Evolutionary conservation across 805 yeast species (phyloP).

Genomic region (Nakazawaea ishiwadae): DNA sequence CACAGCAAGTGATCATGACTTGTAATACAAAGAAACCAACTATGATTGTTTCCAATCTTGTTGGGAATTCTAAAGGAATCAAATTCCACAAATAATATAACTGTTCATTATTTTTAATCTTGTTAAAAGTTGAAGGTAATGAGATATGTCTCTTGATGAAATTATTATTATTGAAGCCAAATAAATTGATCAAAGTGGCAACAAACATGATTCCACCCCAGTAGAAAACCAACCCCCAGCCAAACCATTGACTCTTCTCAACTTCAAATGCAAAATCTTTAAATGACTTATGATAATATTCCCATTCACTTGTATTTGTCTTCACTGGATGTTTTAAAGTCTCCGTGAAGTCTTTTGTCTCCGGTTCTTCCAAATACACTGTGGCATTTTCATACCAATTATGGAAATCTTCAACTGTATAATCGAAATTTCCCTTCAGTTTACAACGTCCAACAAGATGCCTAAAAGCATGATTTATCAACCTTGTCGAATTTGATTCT

Average conservation of each 20-base stretch:
- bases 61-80: constrained; percentile 15
- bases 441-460: constrained; percentile 33
- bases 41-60: constrained; percentile 21
- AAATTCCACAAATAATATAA: background rate
- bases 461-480: constrained; percentile 32
- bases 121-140: constrained; percentile 5
- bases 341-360: constrained; percentile 17
- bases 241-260: constrained; percentile 32
- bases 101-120: constrained; percentile 7
- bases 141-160: constrained; percentile 7
- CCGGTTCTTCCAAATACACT: constrained; percentile 25
- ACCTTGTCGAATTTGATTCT: constrained; percentile 24
- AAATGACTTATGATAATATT: constrained; percentile 28
- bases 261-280: constrained; percentile 33
- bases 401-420: constrained; percentile 28
- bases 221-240: constrained; percentile 41
- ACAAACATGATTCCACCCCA: constrained; percentile 32
- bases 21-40: constrained; percentile 26
- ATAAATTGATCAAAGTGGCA: constrained; percentile 28
- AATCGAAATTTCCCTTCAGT: constrained; percentile 28
- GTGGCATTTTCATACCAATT: constrained; percentile 31
- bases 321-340: constrained; percentile 28
- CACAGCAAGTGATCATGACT: constrained; percentile 26
- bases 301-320: constrained; percentile 27
- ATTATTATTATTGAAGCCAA: constrained; percentile 7